Base-by-base conservation (phyloP, 805 yeast genomes). In the Candida quercuum region DNA sequence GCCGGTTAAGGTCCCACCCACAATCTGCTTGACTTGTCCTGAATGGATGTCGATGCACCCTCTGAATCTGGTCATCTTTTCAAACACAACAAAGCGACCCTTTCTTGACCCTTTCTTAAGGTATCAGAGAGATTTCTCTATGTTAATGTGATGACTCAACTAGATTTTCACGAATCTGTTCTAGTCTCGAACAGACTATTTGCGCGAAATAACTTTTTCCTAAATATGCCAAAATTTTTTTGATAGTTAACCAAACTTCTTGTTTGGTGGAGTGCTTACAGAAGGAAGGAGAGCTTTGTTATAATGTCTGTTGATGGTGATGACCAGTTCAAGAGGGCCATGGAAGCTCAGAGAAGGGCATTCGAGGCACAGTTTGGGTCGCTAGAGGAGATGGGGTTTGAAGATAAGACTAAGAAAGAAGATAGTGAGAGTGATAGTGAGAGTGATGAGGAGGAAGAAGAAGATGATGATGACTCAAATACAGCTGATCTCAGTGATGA, bases 31-130 rank as follows among this genome's bases (percentile, higher is more conserved):
- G 43, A 93, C 99, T 48, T 86, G 82, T 2, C 99, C 99, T 7
- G 83, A 74, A 60, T 93, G 99, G 41, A 93, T 79, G 57, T 93
- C 99, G 27, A 93, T 91, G 55, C 99, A 93, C 1, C 97, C 98
- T 52, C 89, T 76, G 63, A 86, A 93, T 36, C 72, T 71, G 0
- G 96, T 89, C 96, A 89, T 88, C 20, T 22, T 37, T 26, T 14
- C 3, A 14, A n/a, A n/a, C n/a, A n/a, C n/a, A n/a, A n/a, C n/a
- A n/a, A n/a, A n/a, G n/a, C n/a, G n/a, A n/a, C n/a, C n/a, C n/a
- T n/a, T n/a, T n/a, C n/a, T n/a, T n/a, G n/a, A n/a, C n/a, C n/a
- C n/a, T n/a, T n/a, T n/a, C n/a, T n/a, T n/a, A n/a, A n/a, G n/a
- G n/a, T n/a, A n/a, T n/a, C n/a, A n/a, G n/a, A n/a, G n/a, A n/a